phyloP scores from a whole-genome alignment of 176 grass and related monocot species.

The bread wheat (Triticum aestivum) region DNA sequence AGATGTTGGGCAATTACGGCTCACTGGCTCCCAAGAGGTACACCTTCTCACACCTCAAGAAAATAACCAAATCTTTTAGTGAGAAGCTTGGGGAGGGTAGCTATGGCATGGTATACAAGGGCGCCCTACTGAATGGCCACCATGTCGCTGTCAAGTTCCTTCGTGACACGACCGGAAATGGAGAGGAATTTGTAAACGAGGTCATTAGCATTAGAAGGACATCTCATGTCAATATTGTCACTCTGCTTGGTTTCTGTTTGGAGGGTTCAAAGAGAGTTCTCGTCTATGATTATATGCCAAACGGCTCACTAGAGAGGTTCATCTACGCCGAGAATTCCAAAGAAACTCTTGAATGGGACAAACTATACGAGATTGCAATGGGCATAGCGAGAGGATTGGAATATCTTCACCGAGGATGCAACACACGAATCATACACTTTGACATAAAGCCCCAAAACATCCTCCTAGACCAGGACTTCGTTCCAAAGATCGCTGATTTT shows the following conservation, averaged over 20 bases:
- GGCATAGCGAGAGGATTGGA: conserved; percentile 3
- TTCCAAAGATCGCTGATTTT: conserved; percentile 42
- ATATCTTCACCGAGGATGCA: neutral
- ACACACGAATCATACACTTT: conserved; percentile 2
- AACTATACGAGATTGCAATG: conserved; percentile 33
- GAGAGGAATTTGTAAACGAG: conserved; percentile 41
- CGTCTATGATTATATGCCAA: neutral
- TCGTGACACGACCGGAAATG: conserved; percentile 8
- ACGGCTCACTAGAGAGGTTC: neutral
- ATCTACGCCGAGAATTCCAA: neutral
- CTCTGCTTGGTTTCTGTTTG: conserved; percentile 1
- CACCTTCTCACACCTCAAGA: no score
- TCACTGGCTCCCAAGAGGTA: no score
- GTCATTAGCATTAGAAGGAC: conserved; percentile 17
- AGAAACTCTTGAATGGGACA: conserved; percentile 31
- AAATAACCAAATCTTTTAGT: no score
- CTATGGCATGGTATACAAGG: conserved; percentile 31
- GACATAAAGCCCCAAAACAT: neutral
- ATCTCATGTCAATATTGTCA: conserved; percentile 43
- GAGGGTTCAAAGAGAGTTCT: neutral
- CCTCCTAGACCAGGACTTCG: neutral
- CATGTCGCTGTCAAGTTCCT: conserved; percentile 39
- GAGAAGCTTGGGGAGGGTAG: conserved; percentile 14
- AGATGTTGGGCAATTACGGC: no score
- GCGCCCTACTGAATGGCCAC: neutral